Conservation (phyloP, 2,329 filamentous ascomycete species). For the Neonectria sp. region DNA sequence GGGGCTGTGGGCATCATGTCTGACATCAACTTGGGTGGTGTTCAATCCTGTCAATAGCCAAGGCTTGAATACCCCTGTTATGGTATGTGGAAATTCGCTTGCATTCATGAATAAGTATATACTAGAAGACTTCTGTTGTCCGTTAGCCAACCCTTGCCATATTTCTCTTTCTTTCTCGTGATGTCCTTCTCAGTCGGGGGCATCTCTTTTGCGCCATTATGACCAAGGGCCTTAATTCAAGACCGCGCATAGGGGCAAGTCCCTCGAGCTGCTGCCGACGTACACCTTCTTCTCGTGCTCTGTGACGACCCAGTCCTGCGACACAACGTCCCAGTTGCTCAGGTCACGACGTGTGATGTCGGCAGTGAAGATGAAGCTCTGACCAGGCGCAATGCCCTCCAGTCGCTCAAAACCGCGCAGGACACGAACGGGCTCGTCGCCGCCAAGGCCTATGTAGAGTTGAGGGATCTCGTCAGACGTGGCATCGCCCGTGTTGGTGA, state of each 20-base stretch:
- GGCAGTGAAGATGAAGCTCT: conserved; percentile 75
- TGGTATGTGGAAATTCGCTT: conserved; percentile 4
- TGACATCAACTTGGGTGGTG: not conserved
- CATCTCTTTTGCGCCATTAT: not conserved
- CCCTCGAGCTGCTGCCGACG: conserved; percentile 70
- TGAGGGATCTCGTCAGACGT: conserved; percentile 82
- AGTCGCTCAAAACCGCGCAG: conserved; percentile 89
- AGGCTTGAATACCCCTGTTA: not conserved
- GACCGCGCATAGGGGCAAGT: conserved; percentile 61
- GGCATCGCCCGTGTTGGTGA: conserved; percentile 79
- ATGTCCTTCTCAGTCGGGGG: not conserved
- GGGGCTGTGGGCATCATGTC: not conserved
- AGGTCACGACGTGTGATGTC: conserved; percentile 85
- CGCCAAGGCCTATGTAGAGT: conserved; percentile 86
- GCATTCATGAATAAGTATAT: conserved; percentile 25
- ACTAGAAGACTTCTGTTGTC: conserved; percentile 7
- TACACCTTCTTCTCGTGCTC: conserved; percentile 66
- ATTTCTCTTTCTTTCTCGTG: conserved; percentile 6
- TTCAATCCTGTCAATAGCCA: not conserved
- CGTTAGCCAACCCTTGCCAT: not conserved
- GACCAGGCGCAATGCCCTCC: conserved; percentile 76
- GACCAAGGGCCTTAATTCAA: conserved; percentile 11
- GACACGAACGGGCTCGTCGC: conserved; percentile 76
- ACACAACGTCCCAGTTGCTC: conserved; percentile 85
- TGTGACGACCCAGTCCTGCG: conserved; percentile 88